Base-by-base conservation (phyloP, 2,329 filamentous ascomycete species). In the Setomelanomma holmii region DNA sequence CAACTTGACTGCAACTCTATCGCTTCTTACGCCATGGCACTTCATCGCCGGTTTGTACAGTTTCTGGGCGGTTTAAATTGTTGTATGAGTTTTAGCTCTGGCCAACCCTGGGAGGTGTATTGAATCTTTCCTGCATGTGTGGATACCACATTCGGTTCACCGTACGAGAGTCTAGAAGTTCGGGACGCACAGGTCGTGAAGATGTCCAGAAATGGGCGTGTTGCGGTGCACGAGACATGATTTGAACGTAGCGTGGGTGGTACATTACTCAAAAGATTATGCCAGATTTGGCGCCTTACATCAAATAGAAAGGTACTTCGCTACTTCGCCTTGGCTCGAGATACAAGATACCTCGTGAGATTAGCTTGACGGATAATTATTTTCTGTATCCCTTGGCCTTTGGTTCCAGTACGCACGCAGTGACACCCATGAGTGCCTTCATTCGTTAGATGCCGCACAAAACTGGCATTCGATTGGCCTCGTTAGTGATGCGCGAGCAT, bases 161-260 rank as follows among this genome's bases (percentile, higher is more conserved):
- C 11, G 11, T 16, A 17, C 14, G 22, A 41, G 17, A 12, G 5
- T 16, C 19, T 17, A 8, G 19, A 40, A 22, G 21, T 7, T 21
- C 17, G 8, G 36, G 21, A 19, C 17, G 14, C 21, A 12, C 17
- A 8, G 6, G 11, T n/a, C n/a, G 27, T 41, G 39, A 10, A n/a
- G 17, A 41, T n/a, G 39, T 12, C 14, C n/a, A 6, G 39, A 24
- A 14, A n/a, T 39, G 23, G 39, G 47, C 44, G 44, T 43, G 34
- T 39, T 36, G 41, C 41, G 44, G 44, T 22, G 49, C 22, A 47
- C 48, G 49, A 47, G 44, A 35, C 27, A 44, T 24, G 42, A 51
- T 46, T 46, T 33, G 4, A 46, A 43, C 11, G 44, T 21, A 52
- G 49, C 44, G 39, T 52, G 49, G 49, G 49, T 33, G 49, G 49